Base-by-base conservation (phyloP, 495 filamentous ascomycete genomes). In the Xylaria intraflava region DNA sequence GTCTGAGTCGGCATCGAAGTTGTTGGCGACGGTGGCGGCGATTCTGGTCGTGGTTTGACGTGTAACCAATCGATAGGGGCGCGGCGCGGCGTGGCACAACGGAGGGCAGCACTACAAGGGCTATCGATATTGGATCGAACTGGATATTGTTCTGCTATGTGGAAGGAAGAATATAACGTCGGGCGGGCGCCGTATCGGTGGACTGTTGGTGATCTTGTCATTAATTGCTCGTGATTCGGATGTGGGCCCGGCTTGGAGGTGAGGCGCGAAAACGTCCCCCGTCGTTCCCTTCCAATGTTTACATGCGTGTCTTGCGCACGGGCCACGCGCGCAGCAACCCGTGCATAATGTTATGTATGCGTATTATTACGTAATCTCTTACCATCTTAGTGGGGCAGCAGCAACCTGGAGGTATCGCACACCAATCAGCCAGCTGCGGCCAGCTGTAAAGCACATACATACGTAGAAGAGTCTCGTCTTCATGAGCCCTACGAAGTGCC, bases 251-350 rank as follows among this genome's bases (percentile, higher is more conserved):
- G 19, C 38, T 51, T 53, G 53, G 54, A 56, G 47, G 56, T 50
- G 61, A 66, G 64, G 64, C 64, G 64, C 64, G 64, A 64, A 59
- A 56, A 57, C 42, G 53, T 42, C 58, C 52, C 53, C 58, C 30
- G 33, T 39, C 14, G 49, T 54, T 49, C 60, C 41, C 49, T 46
- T 52, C 56, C 56, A 62, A 60, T 66, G 64, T 66, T 66, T 66
- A 66, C 64, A 66, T 64, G 56, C 41, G 52, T 48, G 49, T 47
- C 44, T 44, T 24, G 46, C 40, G 61, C 59, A 62, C 61, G 50
- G 59, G 57, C 61, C 55, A 64, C 29, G 1, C 29, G 31, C 24
- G 40, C 39, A n/a, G 6, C 38, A 14, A 7, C 16, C 8, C 10
- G 7, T 36, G 26, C 40, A 30, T 11, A 45, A 19, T 22, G 9